phyloP scores from a whole-genome alignment of 768 basidiomycete species.

The Lyophyllum shimeji region DNA sequence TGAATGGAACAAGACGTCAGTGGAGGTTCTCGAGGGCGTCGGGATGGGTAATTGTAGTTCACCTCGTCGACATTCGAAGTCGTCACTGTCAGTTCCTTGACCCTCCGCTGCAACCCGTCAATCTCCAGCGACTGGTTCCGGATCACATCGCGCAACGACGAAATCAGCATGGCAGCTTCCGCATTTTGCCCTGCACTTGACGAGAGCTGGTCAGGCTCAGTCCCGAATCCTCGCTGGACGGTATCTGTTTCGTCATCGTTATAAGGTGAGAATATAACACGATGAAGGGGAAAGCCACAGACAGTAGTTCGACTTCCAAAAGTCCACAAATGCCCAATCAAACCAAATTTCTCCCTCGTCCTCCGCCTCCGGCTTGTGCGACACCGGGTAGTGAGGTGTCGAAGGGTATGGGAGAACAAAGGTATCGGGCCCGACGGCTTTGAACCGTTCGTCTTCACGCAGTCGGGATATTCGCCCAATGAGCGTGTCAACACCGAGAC shows the following conservation, averaged over 20 bases:
- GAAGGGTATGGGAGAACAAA: conserved; percentile 62
- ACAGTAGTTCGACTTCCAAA: conserved; percentile 99
- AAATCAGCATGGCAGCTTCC: conserved; percentile 79
- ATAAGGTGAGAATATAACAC: neutral
- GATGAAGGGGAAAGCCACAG: conserved; percentile 28
- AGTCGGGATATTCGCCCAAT: conserved; percentile 83
- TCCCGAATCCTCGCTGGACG: conserved; percentile 69
- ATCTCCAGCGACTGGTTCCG: conserved; percentile 81
- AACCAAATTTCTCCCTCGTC: conserved; percentile 93
- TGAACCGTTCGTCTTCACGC: conserved; percentile 93
- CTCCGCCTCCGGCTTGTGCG: conserved; percentile 35
- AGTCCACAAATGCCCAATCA: conserved; percentile 97
- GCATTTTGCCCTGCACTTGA: conserved; percentile 67
- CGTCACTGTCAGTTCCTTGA: conserved; percentile 43
- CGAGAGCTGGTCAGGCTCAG: conserved; percentile 66
- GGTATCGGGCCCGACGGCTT: conserved; percentile 81
- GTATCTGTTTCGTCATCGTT: conserved; percentile 48
- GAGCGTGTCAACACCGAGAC: conserved; percentile 88
- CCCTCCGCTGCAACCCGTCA: conserved; percentile 59
- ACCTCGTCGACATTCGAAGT: conserved; percentile 38
- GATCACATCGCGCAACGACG: conserved; percentile 82
- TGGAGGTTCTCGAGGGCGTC: neutral
- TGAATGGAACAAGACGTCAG: neutral
- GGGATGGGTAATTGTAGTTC: conserved; percentile 7
- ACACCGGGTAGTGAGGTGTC: conserved; percentile 30